Conservation (phyloP, 768 basidiomycete genomes). For the Tulasnella sp. region DNA sequence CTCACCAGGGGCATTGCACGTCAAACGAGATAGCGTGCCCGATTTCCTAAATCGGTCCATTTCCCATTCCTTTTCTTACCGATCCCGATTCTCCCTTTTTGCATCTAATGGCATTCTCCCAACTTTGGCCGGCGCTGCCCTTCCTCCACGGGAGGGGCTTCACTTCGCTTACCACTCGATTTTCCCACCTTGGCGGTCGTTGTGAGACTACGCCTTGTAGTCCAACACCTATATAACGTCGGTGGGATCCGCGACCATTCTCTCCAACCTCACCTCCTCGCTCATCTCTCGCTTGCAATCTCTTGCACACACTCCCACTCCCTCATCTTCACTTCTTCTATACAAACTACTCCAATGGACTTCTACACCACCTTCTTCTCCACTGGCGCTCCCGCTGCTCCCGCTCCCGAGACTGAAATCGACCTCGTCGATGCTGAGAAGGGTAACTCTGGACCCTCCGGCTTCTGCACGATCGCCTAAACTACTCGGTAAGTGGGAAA, state of each 20-base stretch:
- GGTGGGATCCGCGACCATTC: not conserved
- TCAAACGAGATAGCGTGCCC: not conserved
- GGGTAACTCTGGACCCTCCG: not conserved
- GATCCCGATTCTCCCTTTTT: slow-evolving; percentile 4
- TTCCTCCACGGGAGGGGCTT: not conserved
- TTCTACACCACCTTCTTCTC: slow-evolving; percentile 4
- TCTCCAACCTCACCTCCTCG: not conserved
- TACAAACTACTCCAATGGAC: slow-evolving; percentile 3
- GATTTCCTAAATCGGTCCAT: not conserved
- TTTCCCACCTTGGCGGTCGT: too few relatives aligned
- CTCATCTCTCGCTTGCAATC: not conserved
- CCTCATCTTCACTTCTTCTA: not conserved
- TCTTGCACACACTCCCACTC: not conserved
- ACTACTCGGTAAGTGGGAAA: not conserved
- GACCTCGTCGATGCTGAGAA: not conserved
- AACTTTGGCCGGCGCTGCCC: not conserved
- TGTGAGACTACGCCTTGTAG: too few relatives aligned
- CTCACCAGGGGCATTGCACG: not conserved
- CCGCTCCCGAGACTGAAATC: not conserved
- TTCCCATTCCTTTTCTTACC: slow-evolving; percentile 8
- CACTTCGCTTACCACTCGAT: too few relatives aligned
- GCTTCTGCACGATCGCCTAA: not conserved
- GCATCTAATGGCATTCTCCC: not conserved
- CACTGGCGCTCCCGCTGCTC: not conserved
- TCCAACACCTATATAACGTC: not conserved